These are phyloP conservation scores for Ustulina deusta DNA, from an alignment of 2,329 filamentous ascomycete species.

Conservation along the genomic window DNA sequence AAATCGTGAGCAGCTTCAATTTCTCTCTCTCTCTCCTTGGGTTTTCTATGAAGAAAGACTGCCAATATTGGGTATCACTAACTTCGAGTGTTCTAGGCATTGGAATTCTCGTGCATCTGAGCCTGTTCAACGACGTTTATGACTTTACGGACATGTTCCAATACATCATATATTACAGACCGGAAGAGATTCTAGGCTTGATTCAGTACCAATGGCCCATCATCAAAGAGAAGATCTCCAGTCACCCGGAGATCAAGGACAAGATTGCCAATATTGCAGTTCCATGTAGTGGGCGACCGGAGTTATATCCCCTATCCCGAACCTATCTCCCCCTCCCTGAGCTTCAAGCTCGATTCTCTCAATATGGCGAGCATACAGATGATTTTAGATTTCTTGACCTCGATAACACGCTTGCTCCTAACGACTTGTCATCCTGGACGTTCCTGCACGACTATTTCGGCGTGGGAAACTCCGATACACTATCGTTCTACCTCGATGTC, in stretches of 20 bases:
- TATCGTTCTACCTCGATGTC: constrained; percentile 9
- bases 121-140: constrained; percentile 21
- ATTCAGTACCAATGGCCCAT: constrained; percentile 17
- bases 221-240: background rate
- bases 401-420: constrained; percentile 11
- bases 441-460: constrained; percentile 15
- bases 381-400: constrained; percentile 12
- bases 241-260: background rate
- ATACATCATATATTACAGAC: constrained; percentile 11
- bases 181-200: constrained; percentile 8
- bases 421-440: constrained; percentile 9
- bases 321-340: constrained; percentile 18
- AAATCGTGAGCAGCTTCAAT: background rate
- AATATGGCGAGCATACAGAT: background rate
- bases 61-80: background rate
- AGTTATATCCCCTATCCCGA: constrained; percentile 1
- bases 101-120: constrained; percentile 4
- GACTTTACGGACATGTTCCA: constrained; percentile 13
- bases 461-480: background rate
- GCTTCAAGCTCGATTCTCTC: background rate
- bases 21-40: background rate
- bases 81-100: background rate
- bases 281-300: constrained; percentile 1
- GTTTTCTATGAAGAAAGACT: background rate
- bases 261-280: constrained; percentile 5